Percentiles rank a stretch among this genome's conserved stretches.
These are phyloP conservation scores for Citrus medica DNA, from an alignment of 345 rosid genomes.

Conservation along the genomic window DNA sequence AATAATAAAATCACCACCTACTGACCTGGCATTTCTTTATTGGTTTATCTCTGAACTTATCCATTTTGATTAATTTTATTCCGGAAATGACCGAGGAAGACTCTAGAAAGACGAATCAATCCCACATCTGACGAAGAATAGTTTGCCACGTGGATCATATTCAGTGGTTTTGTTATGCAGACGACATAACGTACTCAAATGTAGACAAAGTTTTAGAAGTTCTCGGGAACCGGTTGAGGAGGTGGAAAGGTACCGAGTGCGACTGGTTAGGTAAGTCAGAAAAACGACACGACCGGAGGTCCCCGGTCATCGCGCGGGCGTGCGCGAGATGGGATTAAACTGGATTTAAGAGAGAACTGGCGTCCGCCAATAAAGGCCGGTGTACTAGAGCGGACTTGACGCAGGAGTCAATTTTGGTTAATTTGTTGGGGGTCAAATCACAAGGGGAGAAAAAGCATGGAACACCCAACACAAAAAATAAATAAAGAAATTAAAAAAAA, in stretches of 20 bases:
- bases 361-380: conserved; percentile 42
- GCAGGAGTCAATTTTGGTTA: conserved; percentile 37
- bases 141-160: conserved; percentile 14
- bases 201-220: neutral
- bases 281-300: conserved; percentile 24
- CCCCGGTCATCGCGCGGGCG: conserved; percentile 36
- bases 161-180: neutral
- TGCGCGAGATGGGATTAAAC: conserved; percentile 31
- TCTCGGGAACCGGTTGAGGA: conserved; percentile 31
- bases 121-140: neutral
- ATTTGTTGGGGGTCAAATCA: conserved; percentile 44
- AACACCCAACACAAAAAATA: conserved; percentile 16
- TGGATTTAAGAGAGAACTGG: conserved; percentile 32
- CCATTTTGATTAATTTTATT: neutral
- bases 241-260: conserved; percentile 26
- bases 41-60: conserved; percentile 8
- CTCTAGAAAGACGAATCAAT: neutral
- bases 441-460: conserved; percentile 17
- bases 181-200: neutral
- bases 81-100: conserved; percentile 15
- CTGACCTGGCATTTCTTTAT: conserved; percentile 23
- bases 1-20: neutral
- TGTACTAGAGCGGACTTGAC: conserved; percentile 48
- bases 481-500: neutral
- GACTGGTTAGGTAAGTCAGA: conserved; percentile 27